A percentile compares a stretch with the other conserved stretches of the same genome.
Conservation (phyloP, 225 moss, liverwort and hornwort genomes). For the Thuidium tamariscinum region DNA sequence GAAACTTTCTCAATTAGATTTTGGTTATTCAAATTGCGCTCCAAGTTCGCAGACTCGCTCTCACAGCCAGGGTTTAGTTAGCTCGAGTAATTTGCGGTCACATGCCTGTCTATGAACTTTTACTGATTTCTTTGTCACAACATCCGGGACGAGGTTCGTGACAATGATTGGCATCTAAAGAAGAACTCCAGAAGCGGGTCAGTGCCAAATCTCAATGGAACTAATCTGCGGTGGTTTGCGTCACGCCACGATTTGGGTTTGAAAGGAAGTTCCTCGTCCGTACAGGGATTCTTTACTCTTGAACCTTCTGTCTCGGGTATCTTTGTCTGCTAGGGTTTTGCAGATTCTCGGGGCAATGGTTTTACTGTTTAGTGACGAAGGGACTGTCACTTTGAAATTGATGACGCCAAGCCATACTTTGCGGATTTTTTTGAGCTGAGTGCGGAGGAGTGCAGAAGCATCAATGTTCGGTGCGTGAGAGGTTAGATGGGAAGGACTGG, state of each 20-base stretch:
- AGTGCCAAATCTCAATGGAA: neutral
- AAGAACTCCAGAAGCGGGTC: neutral
- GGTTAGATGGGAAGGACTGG: neutral
- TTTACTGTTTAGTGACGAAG: neutral
- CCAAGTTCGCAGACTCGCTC: neutral
- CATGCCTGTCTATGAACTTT: neutral
- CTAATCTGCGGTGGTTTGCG: neutral
- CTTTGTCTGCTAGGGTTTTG: neutral
- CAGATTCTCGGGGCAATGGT: neutral
- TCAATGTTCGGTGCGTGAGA: neutral
- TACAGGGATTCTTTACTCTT: neutral
- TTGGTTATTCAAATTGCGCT: neutral
- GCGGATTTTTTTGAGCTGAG: neutral
- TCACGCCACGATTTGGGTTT: neutral
- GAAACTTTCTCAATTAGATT: neutral
- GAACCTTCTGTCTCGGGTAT: neutral
- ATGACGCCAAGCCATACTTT: neutral
- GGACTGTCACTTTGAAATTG: neutral
- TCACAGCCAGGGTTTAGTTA: neutral
- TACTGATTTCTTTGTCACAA: neutral
- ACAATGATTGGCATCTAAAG: neutral
- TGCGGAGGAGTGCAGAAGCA: neutral
- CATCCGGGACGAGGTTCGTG: neutral
- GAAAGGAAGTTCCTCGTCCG: neutral
- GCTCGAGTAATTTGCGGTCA: neutral